These are phyloP conservation scores for Kluyveromyces wickerhamii DNA, from an alignment of 805 yeast genomes.

Conservation along the genomic window DNA sequence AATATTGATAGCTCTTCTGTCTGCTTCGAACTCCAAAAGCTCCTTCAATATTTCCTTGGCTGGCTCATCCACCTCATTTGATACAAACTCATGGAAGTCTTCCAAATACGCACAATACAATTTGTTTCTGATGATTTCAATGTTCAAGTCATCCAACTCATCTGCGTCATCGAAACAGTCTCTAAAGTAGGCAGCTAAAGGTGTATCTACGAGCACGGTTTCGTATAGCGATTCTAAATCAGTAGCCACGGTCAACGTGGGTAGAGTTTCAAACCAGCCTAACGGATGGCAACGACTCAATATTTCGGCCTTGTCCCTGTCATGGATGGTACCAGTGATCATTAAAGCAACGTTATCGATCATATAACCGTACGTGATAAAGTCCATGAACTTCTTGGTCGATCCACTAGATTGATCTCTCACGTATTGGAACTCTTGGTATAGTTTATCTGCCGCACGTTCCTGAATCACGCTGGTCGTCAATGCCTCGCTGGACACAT, in stretches of 20 bases:
- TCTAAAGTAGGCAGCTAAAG: constrained; percentile 93
- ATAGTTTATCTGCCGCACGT: constrained; percentile 62
- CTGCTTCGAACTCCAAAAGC: constrained; percentile 85
- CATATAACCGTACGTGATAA: constrained; percentile 93
- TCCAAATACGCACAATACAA: constrained; percentile 90
- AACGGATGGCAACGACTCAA: constrained; percentile 89
- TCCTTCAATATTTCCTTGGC: constrained; percentile 73
- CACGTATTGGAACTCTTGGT: constrained; percentile 77
- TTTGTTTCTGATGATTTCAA: constrained; percentile 88
- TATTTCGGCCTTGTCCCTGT: constrained; percentile 83
- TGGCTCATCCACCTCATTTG: constrained; percentile 57
- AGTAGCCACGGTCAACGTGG: constrained; percentile 89
- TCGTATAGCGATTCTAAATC: constrained; percentile 90
- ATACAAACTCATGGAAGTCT: constrained; percentile 67
- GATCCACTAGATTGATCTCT: constrained; percentile 78
- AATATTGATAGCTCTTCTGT: constrained; percentile 88
- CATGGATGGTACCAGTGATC: constrained; percentile 96
- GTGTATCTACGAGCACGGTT: constrained; percentile 91
- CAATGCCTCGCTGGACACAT: constrained; percentile 66
- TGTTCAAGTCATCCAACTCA: constrained; percentile 90
- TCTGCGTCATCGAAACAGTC: constrained; percentile 77
- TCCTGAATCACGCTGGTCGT: constrained; percentile 84
- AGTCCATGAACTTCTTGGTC: constrained; percentile 79
- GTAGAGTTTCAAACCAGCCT: constrained; percentile 98
- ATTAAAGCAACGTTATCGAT: constrained; percentile 93